These are phyloP conservation scores for Delitschia confertaspora DNA, from an alignment of 495 filamentous ascomycete species.

Conservation along the genomic window DNA sequence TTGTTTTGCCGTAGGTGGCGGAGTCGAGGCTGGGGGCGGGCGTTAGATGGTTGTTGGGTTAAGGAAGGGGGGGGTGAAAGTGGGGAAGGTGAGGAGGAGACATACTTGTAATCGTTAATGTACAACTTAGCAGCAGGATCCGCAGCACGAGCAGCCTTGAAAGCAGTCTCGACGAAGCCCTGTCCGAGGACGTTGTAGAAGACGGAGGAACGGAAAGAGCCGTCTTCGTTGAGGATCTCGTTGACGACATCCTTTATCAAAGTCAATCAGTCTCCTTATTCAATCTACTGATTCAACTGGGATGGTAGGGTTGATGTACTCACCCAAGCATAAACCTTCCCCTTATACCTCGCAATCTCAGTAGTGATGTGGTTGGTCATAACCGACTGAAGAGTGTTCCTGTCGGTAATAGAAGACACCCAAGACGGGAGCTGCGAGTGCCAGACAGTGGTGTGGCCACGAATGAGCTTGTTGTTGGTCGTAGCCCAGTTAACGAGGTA, in stretches of 20 bases:
- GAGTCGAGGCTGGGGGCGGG: slow-evolving; percentile 35
- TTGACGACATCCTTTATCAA: slow-evolving; percentile 63
- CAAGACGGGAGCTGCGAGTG: slow-evolving; percentile 55
- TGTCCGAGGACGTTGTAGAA: slow-evolving; percentile 52
- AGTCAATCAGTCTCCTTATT: too few species aligned
- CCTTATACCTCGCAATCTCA: slow-evolving; percentile 50
- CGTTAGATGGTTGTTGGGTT: too few species aligned
- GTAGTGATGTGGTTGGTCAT: slow-evolving; percentile 52
- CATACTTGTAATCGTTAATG: slow-evolving; percentile 61
- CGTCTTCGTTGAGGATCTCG: slow-evolving; percentile 57
- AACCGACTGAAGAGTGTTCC: slow-evolving; percentile 41
- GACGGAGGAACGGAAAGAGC: slow-evolving; percentile 44
- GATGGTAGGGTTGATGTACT: too few species aligned
- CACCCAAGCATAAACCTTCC: slow-evolving; percentile 52
- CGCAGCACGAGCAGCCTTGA: slow-evolving; percentile 48
- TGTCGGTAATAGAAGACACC: slow-evolving; percentile 47
- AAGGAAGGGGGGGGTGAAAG: too few species aligned
- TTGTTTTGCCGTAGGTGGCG: slow-evolving; percentile 45
- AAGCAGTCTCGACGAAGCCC: slow-evolving; percentile 49
- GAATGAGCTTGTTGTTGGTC: slow-evolving; percentile 47
- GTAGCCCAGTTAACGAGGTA: slow-evolving; percentile 53
- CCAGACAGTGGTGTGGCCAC: slow-evolving; percentile 56
- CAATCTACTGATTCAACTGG: too few species aligned
- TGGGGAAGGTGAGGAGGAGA: slow-evolving; percentile 31
- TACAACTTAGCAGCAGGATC: slow-evolving; percentile 52